phyloP scores from a whole-genome alignment of 2,329 filamentous ascomycete genomes.

The Fusarium pseudocircinatum region DNA sequence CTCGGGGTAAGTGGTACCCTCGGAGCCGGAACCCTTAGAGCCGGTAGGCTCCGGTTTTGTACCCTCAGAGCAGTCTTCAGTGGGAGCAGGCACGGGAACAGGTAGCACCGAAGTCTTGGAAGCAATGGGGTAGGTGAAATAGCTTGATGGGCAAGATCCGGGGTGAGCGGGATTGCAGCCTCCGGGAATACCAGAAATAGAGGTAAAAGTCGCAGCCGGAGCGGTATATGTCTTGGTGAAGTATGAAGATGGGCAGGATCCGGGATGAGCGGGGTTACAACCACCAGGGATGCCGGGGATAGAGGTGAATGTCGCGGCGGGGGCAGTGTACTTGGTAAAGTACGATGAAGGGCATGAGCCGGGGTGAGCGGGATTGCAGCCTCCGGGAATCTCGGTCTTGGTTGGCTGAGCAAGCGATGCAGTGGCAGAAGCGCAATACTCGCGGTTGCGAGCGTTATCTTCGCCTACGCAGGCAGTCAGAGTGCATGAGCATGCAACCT shows the following conservation, averaged over 20 bases:
- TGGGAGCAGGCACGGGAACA: not conserved
- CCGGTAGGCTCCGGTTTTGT: not conserved
- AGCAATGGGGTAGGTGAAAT: conserved; percentile 1
- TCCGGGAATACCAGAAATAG: not conserved
- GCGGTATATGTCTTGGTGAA: not conserved
- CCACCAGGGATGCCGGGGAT: conserved; percentile 18
- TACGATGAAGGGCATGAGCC: not conserved
- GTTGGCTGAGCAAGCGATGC: conserved; percentile 6
- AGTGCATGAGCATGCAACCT: not conserved
- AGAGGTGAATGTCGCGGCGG: not conserved
- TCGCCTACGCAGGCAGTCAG: not conserved
- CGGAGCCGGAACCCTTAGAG: not conserved
- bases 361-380: not conserved
- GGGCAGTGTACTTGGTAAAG: not conserved
- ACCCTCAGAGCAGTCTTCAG: not conserved
- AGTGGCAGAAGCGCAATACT: conserved; percentile 1
- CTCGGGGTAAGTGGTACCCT: not conserved
- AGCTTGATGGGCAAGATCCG: conserved; percentile 10
- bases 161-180: conserved; percentile 26
- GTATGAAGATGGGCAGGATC: conserved; percentile 12
- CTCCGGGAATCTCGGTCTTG: conserved; percentile 5
- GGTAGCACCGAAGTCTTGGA: not conserved
- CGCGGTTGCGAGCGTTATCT: not conserved
- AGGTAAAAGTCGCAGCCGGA: not conserved
- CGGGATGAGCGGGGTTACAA: conserved; percentile 26